Percentiles rank a stretch among this genome's conserved stretches.
Evolutionary conservation across 768 basidiomycete species (phyloP).

Genomic region (Kwoniella bestiolae): DNA sequence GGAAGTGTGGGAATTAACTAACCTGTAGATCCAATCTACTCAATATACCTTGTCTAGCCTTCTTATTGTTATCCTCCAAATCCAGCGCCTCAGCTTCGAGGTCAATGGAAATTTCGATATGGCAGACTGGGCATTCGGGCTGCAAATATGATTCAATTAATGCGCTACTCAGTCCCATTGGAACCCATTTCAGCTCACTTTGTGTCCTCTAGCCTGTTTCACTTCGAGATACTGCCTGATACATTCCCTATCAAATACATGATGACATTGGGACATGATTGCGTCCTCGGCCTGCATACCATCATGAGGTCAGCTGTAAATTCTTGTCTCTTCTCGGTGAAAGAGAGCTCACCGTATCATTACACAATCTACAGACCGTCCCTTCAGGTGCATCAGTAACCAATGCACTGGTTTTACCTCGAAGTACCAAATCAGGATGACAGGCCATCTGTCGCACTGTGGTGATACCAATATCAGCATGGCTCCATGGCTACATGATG

Average conservation of each 20-base stretch:
- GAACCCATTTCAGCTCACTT: constrained; percentile 59
- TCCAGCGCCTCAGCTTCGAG: constrained; percentile 92
- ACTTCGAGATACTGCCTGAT: constrained; percentile 89
- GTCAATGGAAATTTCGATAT: constrained; percentile 88
- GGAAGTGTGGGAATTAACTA: constrained; percentile 6
- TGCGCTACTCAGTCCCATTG: neutral
- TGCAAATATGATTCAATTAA: constrained; percentile 51
- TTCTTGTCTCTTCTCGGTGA: neutral
- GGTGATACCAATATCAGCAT: neutral
- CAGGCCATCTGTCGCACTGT: constrained; percentile 59
- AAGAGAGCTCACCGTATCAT: constrained; percentile 68
- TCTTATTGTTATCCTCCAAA: constrained; percentile 66
- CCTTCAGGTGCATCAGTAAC: constrained; percentile 68
- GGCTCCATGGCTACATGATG: too few relatives aligned
- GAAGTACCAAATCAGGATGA: constrained; percentile 84
- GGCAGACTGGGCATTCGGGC: constrained; percentile 95
- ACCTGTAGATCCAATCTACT: constrained; percentile 80
- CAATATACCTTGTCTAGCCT: constrained; percentile 84
- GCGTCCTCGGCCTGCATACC: constrained; percentile 74
- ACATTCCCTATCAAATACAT: constrained; percentile 95
- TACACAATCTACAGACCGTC: constrained; percentile 91
- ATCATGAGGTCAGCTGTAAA: neutral
- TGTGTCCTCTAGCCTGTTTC: constrained; percentile 61
- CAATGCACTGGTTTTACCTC: constrained; percentile 72
- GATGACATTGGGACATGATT: constrained; percentile 87